These are phyloP conservation scores for Diaporthe sp. DNA, from an alignment of 2,329 filamentous ascomycete genomes.

Conservation along the genomic window DNA sequence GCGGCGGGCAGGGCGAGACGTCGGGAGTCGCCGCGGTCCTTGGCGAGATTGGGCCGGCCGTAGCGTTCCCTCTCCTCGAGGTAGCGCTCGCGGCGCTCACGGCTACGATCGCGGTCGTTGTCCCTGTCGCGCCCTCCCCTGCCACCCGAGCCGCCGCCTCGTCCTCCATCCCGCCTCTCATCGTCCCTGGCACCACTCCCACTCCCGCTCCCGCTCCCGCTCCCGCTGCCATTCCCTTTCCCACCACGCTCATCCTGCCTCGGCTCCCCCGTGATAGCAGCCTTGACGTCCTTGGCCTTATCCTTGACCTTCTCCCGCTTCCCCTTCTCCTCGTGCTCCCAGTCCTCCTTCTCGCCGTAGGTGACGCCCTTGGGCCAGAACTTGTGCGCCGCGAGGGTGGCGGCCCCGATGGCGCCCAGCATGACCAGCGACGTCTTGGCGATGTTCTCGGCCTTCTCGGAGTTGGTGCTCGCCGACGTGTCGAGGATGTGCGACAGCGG, in stretches of 20 bases:
- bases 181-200: constrained; percentile 1
- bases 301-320: constrained; percentile 37
- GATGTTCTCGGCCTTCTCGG: constrained; percentile 43
- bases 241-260: constrained; percentile 36
- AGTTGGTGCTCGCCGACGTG: constrained; percentile 23
- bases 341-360: constrained; percentile 56
- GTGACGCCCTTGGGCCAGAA: constrained; percentile 56
- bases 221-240: background rate
- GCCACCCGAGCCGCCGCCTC: background rate
- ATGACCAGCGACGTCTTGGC: constrained; percentile 55
- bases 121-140: constrained; percentile 1
- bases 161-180: constrained; percentile 32
- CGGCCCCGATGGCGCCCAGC: constrained; percentile 55
- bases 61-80: constrained; percentile 29
- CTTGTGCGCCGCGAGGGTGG: constrained; percentile 54
- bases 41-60: constrained; percentile 1
- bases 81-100: constrained; percentile 29
- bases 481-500: constrained; percentile 31
- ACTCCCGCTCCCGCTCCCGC: background rate
- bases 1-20: constrained; percentile 11
- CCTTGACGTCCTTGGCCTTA: constrained; percentile 35
- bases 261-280: constrained; percentile 23
- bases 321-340: constrained; percentile 46
- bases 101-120: constrained; percentile 32
- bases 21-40: background rate